phyloP scores from a whole-genome alignment of 2,329 filamentous ascomycete genomes.

The Alternaria ethzedia region DNA sequence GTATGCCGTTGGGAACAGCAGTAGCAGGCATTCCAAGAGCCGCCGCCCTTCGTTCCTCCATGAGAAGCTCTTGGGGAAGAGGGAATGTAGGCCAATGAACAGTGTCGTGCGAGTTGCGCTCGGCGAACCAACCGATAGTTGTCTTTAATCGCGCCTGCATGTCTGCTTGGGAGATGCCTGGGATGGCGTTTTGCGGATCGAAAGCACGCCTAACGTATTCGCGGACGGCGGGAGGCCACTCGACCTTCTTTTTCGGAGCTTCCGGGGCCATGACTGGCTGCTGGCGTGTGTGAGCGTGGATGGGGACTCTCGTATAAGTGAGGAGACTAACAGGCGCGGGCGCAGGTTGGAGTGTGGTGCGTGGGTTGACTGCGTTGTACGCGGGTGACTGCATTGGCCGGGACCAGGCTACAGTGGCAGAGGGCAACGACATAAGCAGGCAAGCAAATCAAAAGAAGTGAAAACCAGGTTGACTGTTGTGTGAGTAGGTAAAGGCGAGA shows the following conservation, averaged over 20 bases:
- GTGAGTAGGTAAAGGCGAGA: slow-evolving; percentile 22
- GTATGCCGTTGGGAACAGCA: slow-evolving; percentile 39
- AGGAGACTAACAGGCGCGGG: slow-evolving; percentile 28
- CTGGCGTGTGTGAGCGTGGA: slow-evolving; percentile 19
- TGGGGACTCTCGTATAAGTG: neutral
- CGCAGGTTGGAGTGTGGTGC: slow-evolving; percentile 44
- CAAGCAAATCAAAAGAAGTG: slow-evolving; percentile 7
- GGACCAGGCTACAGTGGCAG: slow-evolving; percentile 36
- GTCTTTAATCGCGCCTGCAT: slow-evolving; percentile 85
- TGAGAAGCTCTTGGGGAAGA: slow-evolving; percentile 83
- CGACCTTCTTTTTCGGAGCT: slow-evolving; percentile 61
- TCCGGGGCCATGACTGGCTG: slow-evolving; percentile 27
- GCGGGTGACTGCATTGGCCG: slow-evolving; percentile 45
- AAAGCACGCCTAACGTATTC: slow-evolving; percentile 91
- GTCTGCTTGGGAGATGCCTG: slow-evolving; percentile 61
- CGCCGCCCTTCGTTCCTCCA: slow-evolving; percentile 60
- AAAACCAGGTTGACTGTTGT: slow-evolving; percentile 9
- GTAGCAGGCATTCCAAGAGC: slow-evolving; percentile 23
- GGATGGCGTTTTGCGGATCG: slow-evolving; percentile 67
- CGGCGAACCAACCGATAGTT: slow-evolving; percentile 82
- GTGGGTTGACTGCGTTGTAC: slow-evolving; percentile 55
- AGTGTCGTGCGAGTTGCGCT: slow-evolving; percentile 71
- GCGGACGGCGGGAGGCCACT: slow-evolving; percentile 84
- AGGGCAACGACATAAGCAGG: slow-evolving; percentile 37
- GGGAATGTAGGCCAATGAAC: slow-evolving; percentile 85